These are phyloP conservation scores for Solanum chmielewskii DNA, from an alignment of 257 asterid genomes.

Conservation along the genomic window DNA sequence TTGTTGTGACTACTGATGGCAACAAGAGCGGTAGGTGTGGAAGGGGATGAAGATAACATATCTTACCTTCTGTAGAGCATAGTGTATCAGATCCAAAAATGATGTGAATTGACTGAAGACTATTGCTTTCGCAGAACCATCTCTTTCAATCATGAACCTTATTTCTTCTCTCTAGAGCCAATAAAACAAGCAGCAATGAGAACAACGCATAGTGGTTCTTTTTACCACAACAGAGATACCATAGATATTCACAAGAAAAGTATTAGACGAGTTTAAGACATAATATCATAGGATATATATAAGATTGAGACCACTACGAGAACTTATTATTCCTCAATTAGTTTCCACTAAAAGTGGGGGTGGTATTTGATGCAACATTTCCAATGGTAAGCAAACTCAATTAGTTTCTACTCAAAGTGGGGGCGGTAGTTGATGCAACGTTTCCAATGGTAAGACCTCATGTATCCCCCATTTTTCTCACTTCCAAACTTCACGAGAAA, in stretches of 20 bases:
- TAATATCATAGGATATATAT: background rate
- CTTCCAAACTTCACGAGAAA: background rate
- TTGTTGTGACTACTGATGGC: background rate
- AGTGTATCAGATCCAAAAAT: too few species aligned
- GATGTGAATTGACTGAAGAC: too few species aligned
- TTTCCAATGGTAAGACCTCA: background rate
- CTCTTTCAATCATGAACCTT: too few species aligned
- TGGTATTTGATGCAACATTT: background rate
- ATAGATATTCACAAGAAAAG: background rate
- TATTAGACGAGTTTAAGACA: background rate
- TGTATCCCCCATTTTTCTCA: background rate
- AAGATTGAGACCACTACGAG: background rate
- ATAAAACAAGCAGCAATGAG: constrained; percentile 4
- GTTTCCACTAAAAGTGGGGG: background rate
- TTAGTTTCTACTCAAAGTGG: background rate
- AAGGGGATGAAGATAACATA: too few species aligned
- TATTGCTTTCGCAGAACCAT: too few species aligned
- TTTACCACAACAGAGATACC: background rate
- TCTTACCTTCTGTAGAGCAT: too few species aligned
- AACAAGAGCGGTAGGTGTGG: background rate
- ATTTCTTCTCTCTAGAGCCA: background rate
- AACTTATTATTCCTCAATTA: background rate
- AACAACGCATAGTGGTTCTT: background rate
- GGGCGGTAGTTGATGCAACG: background rate
- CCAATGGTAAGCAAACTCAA: background rate